A percentile compares a stretch with the other conserved stretches of the same genome.
Conservation (phyloP, 768 basidiomycete genomes). For the Tulasnella sp. region DNA sequence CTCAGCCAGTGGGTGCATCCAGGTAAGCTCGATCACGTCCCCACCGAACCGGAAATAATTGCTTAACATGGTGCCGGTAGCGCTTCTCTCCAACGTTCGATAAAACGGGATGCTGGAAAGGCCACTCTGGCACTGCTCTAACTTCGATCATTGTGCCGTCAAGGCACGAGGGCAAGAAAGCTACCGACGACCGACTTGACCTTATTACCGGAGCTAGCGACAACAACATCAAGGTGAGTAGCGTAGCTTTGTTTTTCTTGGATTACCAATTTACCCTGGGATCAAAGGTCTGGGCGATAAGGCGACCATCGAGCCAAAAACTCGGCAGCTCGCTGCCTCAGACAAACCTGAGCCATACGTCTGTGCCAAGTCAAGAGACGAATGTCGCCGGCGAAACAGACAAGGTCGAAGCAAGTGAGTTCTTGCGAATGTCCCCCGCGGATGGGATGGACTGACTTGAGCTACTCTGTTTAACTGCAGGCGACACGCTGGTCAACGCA, state of each 20-base stretch:
- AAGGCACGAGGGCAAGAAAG: background rate
- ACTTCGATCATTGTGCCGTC: conserved; percentile 50
- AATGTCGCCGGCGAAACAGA: background rate
- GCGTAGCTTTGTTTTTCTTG: background rate
- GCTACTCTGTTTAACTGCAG: conserved; percentile 25
- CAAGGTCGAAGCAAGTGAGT: background rate
- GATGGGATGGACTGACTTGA: conserved; percentile 7
- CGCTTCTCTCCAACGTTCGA: conserved; percentile 81
- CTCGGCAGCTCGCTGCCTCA: background rate
- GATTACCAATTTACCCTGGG: no score
- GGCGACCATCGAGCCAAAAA: background rate
- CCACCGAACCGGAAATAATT: background rate
- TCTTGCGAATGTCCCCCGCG: background rate
- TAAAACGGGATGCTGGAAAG: conserved; percentile 73
- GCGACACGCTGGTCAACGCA: conserved; percentile 70
- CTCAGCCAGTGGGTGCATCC: conserved; percentile 52
- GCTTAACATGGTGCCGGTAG: conserved; percentile 32
- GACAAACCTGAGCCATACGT: background rate
- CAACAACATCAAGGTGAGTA: conserved; percentile 64
- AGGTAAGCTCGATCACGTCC: conserved; percentile 38
- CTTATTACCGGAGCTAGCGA: conserved; percentile 82
- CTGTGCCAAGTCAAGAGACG: background rate
- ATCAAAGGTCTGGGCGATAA: background rate
- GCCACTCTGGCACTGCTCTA: conserved; percentile 73
- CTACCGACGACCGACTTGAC: conserved; percentile 30